Percentiles rank a stretch among this genome's conserved stretches.
phyloP scores from a whole-genome alignment of 169 alveolate species.

The Cryptosporidium parvum region DNA sequence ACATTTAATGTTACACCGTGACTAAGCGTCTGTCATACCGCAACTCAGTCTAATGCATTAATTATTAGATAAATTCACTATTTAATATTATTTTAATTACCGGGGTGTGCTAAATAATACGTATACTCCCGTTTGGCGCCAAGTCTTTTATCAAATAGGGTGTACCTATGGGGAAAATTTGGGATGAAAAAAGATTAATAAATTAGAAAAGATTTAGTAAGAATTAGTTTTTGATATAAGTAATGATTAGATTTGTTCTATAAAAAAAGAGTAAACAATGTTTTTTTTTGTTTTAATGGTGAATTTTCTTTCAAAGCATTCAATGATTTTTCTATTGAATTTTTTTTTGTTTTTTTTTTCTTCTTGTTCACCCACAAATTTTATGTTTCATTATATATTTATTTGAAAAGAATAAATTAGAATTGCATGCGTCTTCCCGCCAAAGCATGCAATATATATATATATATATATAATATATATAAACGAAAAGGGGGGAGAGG shows the following conservation, averaged over 20 bases:
- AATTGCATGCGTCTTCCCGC: slow-evolving; percentile 1
- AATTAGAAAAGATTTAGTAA: no score
- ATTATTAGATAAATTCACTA: slow-evolving; percentile 59
- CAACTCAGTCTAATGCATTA: slow-evolving; percentile 74
- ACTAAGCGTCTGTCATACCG: slow-evolving; percentile 75
- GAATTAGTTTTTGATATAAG: neutral
- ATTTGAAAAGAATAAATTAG: no score
- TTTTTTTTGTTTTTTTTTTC: neutral
- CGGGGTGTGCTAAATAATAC: slow-evolving; percentile 60
- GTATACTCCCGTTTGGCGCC: slow-evolving; percentile 64
- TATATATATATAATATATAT: no score
- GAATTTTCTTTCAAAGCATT: no score
- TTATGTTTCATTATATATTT: neutral
- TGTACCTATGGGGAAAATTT: slow-evolving; percentile 8
- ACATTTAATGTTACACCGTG: slow-evolving; percentile 58
- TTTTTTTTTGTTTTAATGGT: no score
- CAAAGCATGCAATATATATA: neutral
- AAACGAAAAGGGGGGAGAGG: neutral
- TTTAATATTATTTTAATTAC: neutral
- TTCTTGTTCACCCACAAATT: neutral
- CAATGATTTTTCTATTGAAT: neutral
- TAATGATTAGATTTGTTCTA: no score
- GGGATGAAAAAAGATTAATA: no score
- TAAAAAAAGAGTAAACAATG: no score
- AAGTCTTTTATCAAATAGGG: slow-evolving; percentile 1